Percentiles rank a stretch among this genome's conserved stretches.
phyloP scores from a whole-genome alignment of 2,329 filamentous ascomycete species.

The Penicillium sp. region DNA sequence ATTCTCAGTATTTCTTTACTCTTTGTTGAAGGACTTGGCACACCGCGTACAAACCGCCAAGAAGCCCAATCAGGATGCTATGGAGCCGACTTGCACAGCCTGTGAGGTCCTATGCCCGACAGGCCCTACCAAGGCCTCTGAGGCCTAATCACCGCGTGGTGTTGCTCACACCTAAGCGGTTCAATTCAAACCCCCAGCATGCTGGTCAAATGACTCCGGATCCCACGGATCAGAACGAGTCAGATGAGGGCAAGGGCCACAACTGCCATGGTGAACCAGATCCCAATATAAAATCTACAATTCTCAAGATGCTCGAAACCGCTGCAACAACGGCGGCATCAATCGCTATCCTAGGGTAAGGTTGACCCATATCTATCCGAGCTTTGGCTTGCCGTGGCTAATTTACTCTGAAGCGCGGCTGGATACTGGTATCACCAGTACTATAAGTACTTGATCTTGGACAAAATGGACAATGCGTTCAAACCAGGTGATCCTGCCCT shows the following conservation, averaged over 20 bases:
- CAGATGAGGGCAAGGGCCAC: constrained; percentile 30
- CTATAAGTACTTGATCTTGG: constrained; percentile 88
- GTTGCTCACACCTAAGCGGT: constrained; percentile 21
- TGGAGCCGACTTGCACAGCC: constrained; percentile 29
- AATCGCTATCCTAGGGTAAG: constrained; percentile 65
- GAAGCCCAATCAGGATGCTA: constrained; percentile 21
- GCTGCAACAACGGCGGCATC: constrained; percentile 75
- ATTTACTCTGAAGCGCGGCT: constrained; percentile 47
- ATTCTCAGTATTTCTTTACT: not conserved
- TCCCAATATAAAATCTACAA: constrained; percentile 38
- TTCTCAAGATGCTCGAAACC: constrained; percentile 67
- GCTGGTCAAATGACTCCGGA: constrained; percentile 26
- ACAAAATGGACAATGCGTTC: constrained; percentile 92
- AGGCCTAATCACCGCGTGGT: constrained; percentile 10
- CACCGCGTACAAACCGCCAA: not conserved
- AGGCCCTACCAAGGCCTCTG: constrained; percentile 17
- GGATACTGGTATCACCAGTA: constrained; percentile 76
- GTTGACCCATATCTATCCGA: not conserved
- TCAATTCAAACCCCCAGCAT: constrained; percentile 24
- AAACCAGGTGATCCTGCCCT: constrained; percentile 86
- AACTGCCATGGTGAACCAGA: constrained; percentile 27
- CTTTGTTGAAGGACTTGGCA: constrained; percentile 4
- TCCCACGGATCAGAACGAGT: constrained; percentile 32
- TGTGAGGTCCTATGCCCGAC: constrained; percentile 19
- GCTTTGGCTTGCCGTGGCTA: constrained; percentile 10